Base-by-base conservation (phyloP, 2,329 filamentous ascomycete genomes). In the Ceratocystis cacaofunesta region DNA sequence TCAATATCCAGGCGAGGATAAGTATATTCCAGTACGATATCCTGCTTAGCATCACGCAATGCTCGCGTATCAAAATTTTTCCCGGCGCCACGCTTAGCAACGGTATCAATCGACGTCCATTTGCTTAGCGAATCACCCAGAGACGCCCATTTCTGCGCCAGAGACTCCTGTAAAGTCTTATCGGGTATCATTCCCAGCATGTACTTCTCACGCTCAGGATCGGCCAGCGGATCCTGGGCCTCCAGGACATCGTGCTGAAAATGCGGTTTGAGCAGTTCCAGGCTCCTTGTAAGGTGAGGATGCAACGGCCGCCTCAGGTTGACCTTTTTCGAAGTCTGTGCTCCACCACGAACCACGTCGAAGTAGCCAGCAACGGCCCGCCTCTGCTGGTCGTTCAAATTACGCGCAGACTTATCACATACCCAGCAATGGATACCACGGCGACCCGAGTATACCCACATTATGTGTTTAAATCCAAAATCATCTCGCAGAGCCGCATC, bases 401-500 rank as follows among this genome's bases (percentile, higher is more conserved):
- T 81, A 66, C 94, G 84, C 0, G 92, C 94, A 66, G 87, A 86
- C 72, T 88, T 89, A 74, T 99, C 94, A 73, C 92, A 97, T 10
- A 99, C 89, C 94, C 94, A 99, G 5, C 94, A 94, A 85, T 99
- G 94, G 36, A 89, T 92, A 78, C 94, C 94, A 81, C 94, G 85
- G 75, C 94, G 88, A 70, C 94, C 94, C 0, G 94, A 99, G 76
- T 99, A 99, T 5, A 99, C 92, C 94, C 94, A 99, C 75, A 99
- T 82, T 72, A 99, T 92, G 75, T 99, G 92, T 73, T 89, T 86
- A 76, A 96, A 99, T 58, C 92, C 94, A 77, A 99, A 96, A 75
- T 99, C 94, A 22, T 97, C 90, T 63, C 91, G 82, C 70, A 99
- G 76, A 0, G 92, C 91, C 12, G 84, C 81, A 74, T 97, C 92